Evolutionary conservation across 148 eudicot genomes (phyloP), one percentile per base, ranked within the genome.

Genomic region (Rhododendron henanense): DNA sequence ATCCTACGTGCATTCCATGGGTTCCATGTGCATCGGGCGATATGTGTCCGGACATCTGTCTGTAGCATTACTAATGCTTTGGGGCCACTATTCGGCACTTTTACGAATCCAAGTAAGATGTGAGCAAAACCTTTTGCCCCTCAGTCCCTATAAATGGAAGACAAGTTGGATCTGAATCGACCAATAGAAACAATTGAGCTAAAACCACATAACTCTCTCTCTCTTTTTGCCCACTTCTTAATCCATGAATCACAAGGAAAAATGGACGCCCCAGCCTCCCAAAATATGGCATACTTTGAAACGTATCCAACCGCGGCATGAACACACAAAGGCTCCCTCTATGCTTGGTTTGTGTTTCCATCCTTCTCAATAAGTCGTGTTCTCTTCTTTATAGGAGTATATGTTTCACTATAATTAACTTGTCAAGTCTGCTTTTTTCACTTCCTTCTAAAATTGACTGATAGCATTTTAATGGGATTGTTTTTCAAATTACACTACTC

Each of bases 241-340:
- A 8, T 48, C 51, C 51, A 48, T 41, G 45, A 48, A 48, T 48
- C 51, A 48, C 13, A 48, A 48, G 13, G 51, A 48, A 48, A 48
- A 48, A 75, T 73, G 85, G 82, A 79, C 28, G 86, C 8, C 45
- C 45, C 81, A 8, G 15, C 45, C 45, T 47, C 67, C 77, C 82
- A 88, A 78, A 53, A 74, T 14, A 81, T 84, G 81, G 83, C 89
- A 1, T 90, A 88, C 73, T 5, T 45, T 45, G 93, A 41, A 91
- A 16, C 92, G 88, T 76, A 74, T 93, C 87, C 83, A 88, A 83
- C 84, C 84, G 23, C 88, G 92, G 59, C 91, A 90, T 15, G 83
- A 87, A 41, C 45, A 41, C 89, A 91, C 51, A 91, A 88, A 89
- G 94, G 92, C 80, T 91, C 91, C 89, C 57, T 93, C 75, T 90